A percentile compares a stretch with the other conserved stretches of the same genome.
Evolutionary conservation across 148 eudicot genomes (phyloP).

Genomic region (Drosera capensis): DNA sequence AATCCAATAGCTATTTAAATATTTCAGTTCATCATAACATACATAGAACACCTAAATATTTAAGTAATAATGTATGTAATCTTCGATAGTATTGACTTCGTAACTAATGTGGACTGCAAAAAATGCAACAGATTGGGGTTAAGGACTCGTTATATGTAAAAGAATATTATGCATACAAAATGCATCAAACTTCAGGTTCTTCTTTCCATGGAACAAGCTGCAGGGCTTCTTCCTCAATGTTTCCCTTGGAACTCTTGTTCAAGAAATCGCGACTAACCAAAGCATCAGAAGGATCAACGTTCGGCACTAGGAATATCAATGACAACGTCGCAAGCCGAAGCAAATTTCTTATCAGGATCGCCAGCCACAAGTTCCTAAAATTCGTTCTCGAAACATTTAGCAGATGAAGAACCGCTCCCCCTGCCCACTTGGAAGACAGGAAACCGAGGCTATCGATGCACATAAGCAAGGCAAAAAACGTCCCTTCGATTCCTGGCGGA

Average conservation of each 20-base stretch:
- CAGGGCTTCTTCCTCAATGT: slow-evolving; percentile 9
- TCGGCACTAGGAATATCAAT: slow-evolving; percentile 41
- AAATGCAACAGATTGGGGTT: too few species aligned
- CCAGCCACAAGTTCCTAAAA: slow-evolving; percentile 46
- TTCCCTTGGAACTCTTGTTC: slow-evolving; percentile 6
- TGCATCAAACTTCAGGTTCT: too few species aligned
- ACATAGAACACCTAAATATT: too few species aligned
- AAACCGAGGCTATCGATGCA: slow-evolving; percentile 54
- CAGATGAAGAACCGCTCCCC: slow-evolving; percentile 37
- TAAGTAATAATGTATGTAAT: too few species aligned
- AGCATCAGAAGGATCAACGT: slow-evolving; percentile 23
- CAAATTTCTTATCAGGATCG: slow-evolving; percentile 29
- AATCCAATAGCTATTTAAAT: too few species aligned
- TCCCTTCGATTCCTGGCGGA: slow-evolving; percentile 56
- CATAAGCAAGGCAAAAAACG: slow-evolving; percentile 51
- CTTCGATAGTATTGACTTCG: too few species aligned
- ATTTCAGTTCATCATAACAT: too few species aligned
- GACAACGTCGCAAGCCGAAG: slow-evolving; percentile 30
- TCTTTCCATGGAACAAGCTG: slow-evolving; percentile 38
- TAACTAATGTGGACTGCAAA: too few species aligned
- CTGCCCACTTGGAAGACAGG: slow-evolving; percentile 33
- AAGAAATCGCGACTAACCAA: slow-evolving; percentile 13
- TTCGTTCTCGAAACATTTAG: slow-evolving; percentile 46
- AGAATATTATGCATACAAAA: too few species aligned
- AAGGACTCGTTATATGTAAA: too few species aligned